Evolutionary conservation across 768 basidiomycete species (phyloP), one percentile per base, ranked within the genome.

Genomic region (Pisolithus microcarpus): DNA sequence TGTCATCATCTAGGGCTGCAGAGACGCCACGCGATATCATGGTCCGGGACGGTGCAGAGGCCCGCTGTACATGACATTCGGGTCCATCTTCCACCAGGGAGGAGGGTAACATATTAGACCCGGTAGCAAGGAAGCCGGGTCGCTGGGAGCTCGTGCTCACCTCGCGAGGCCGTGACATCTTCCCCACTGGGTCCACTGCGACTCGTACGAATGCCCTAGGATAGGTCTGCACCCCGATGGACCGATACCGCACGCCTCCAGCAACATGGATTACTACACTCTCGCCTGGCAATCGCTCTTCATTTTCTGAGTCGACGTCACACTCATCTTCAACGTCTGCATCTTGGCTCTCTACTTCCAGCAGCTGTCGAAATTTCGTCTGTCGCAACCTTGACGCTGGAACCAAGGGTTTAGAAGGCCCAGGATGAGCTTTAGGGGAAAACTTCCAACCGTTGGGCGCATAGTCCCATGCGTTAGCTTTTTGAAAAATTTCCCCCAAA

Each of bases 381-480:
- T 65, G 61, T 58, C 60, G 70, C 37, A 74, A 75, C 46, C 76
- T 77, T 52, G 78, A 78, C 7, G 76, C 71, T 44, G 82, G 78
- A 5, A 74, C 74, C 5, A 72, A 70, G 44, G 77, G 61, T 31
- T 56, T 56, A 6, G 63, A 60, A 19, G 71, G 7, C 13, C 34
- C 34, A 34, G 34, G 66, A 16, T 69, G 70, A 5, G 84, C 69
- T 54, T 73, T 74, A 13, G 78, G 74, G 1, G 85, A 85, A 65
- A 93, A 91, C 52, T 75, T 78, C 56, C 86, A 81, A 51, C 92
- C 91, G 53, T 81, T 82, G 7, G 90, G 87, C 21, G 87, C 81
- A 37, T 63, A 71, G 60, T 97, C 94, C 90, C 91, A 92, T 2
- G 86, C 87, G 67, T 96, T 91, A 6, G 76, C 70, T 66, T 74